Conservation (phyloP, 768 basidiomycete species). For the Termitomyces sp. region DNA sequence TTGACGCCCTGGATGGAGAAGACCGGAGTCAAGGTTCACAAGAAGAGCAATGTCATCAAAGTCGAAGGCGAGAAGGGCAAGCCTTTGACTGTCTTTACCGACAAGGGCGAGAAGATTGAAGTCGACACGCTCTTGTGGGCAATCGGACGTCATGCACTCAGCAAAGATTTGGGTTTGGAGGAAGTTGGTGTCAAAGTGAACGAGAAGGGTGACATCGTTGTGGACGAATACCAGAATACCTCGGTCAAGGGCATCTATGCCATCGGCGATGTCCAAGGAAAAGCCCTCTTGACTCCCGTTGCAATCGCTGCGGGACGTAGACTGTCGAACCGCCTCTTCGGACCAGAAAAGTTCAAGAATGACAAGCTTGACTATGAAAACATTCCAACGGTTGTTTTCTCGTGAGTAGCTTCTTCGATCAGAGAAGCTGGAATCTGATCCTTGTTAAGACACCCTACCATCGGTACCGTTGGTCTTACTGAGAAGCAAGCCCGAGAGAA, state of each 20-base stretch:
- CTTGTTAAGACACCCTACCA: conserved; percentile 79
- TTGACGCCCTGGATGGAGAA: conserved; percentile 92
- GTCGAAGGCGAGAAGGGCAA: conserved; percentile 75
- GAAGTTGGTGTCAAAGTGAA: conserved; percentile 72
- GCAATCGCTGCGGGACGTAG: conserved; percentile 95
- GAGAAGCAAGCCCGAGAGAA: conserved; percentile 86
- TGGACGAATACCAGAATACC: conserved; percentile 91
- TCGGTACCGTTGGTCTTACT: conserved; percentile 93
- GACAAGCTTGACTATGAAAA: conserved; percentile 87
- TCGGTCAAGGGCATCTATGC: conserved; percentile 67
- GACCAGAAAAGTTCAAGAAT: conserved; percentile 77
- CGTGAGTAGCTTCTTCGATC: conserved; percentile 49
- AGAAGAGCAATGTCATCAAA: conserved; percentile 65
- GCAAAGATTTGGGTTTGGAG: conserved; percentile 73
- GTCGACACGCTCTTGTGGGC: conserved; percentile 93
- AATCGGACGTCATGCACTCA: conserved; percentile 84
- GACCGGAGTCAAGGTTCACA: conserved; percentile 89
- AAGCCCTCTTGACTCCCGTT: conserved; percentile 91
- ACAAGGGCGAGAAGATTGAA: conserved; percentile 73
- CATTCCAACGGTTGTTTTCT: conserved; percentile 95
- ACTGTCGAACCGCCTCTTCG: conserved; percentile 87
- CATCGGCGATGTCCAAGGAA: conserved; percentile 92
- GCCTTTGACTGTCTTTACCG: conserved; percentile 70
- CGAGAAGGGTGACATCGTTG: conserved; percentile 78
- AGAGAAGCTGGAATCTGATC: conserved; percentile 3